Conservation (phyloP, 306 rosid species). For the Prunus mume region DNA sequence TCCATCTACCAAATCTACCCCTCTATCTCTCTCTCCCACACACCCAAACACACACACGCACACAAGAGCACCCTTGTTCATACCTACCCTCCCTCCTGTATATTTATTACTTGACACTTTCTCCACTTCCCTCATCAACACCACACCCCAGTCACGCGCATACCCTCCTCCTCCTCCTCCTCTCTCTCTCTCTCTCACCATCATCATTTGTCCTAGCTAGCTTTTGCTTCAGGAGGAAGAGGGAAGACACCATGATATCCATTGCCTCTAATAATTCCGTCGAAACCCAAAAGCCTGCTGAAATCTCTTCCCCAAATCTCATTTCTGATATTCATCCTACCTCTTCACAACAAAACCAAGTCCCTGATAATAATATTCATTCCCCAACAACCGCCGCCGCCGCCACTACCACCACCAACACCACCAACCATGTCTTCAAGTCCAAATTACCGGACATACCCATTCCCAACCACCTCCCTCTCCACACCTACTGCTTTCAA, state of each 20-base stretch:
- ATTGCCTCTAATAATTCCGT: constrained; percentile 36
- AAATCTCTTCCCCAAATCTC: neutral
- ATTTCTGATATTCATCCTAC: neutral
- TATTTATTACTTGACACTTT: neutral
- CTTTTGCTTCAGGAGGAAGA: neutral
- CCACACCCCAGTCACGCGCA: neutral
- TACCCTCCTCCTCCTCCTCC: neutral
- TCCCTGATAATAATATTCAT: neutral
- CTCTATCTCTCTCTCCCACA: constrained; percentile 34
- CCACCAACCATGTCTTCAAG: constrained; percentile 36
- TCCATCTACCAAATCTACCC: constrained; percentile 22
- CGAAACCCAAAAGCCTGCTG: constrained; percentile 37
- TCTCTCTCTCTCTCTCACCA: neutral
- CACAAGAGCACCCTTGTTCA: neutral
- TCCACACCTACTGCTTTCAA: constrained; percentile 67
- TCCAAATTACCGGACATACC: constrained; percentile 71
- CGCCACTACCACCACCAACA: neutral
- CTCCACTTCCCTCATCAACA: neutral
- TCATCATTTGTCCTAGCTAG: neutral
- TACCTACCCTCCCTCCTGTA: constrained; percentile 19
- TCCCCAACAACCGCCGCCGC: neutral
- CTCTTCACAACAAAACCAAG: neutral
- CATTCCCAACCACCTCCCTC: constrained; percentile 66
- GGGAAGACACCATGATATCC: constrained; percentile 36
- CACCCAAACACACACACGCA: too few species aligned